Evolutionary conservation across 768 basidiomycete species (phyloP), one percentile per base, ranked within the genome.

Genomic region (Amanita subjunquillea): DNA sequence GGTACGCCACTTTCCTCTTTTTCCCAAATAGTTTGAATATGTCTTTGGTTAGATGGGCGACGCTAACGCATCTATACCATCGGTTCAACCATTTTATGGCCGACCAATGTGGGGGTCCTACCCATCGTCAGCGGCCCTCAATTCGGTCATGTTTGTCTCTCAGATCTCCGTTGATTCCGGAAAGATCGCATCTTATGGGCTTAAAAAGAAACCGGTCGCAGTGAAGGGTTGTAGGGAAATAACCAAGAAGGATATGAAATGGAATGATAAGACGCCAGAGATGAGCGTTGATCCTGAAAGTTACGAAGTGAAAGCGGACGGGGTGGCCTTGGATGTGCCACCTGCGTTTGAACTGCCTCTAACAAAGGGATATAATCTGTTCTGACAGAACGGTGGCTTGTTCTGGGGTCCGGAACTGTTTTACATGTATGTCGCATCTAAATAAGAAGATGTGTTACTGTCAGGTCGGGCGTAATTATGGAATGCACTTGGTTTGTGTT

Each of bases 31-130:
- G 34, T 51, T 37, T 3, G 29, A 51, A 55, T 6, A 60, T 51
- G 37, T 40, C 17, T 40, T 36, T 13, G 38, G 56, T 6, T 58
- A 94, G 88, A 88, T 99, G 83, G 96, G 96, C 15, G 96, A 99
- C 42, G 88, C 95, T 0, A 98, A 97, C 66, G 96, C 78, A 1
- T 94, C 92, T 6, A 98, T 99, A 56, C 93, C 96, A 10, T 89
- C 91, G 2, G 91, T 99, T 0, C 93, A 98, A 63, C 96, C 96
- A 0, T 78, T 83, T 63, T 80, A 80, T 56, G 80, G 83, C 7
- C 80, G 85, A 41, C 91, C 91, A 1, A 98, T 98, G 96, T 99
- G 94, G 93, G 95, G 90, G 12, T 67, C 84, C 27, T 72, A 87
- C 55, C 72, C 91, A 0, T 69, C 73, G 2, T 83, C 91, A 2